Evolutionary conservation across 2,329 filamentous ascomycete genomes (phyloP).

Genomic region (Phoma sp.): DNA sequence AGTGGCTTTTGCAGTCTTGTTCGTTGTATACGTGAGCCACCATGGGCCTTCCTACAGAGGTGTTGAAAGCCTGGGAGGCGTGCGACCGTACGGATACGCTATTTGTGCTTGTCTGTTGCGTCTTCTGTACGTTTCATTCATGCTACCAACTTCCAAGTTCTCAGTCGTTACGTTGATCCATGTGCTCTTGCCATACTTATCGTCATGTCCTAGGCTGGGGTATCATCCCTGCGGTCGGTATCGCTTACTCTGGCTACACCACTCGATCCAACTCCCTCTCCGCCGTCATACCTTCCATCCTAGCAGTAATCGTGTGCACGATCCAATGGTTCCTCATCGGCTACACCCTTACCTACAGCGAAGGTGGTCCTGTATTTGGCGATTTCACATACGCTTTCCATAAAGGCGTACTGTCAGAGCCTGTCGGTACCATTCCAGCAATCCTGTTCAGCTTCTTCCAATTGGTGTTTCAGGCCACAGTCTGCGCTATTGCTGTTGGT

Average conservation of each 20-base stretch:
- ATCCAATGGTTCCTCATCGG: constrained; percentile 60
- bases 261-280: constrained; percentile 56
- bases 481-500: constrained; percentile 59
- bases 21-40: background rate
- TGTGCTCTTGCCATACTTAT: background rate
- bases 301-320: constrained; percentile 57
- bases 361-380: constrained; percentile 55
- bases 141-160: too few species aligned
- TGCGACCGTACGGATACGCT: constrained; percentile 61
- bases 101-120: constrained; percentile 59
- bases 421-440: constrained; percentile 58
- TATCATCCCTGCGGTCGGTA: constrained; percentile 59
- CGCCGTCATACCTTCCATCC: constrained; percentile 57
- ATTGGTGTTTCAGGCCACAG: constrained; percentile 58
- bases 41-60: constrained; percentile 37
- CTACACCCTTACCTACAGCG: constrained; percentile 58
- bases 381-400: constrained; percentile 56
- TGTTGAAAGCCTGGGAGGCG: constrained; percentile 55
- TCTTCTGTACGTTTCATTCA: constrained; percentile 48
- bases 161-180: background rate
- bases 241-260: constrained; percentile 59
- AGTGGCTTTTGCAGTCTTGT: background rate
- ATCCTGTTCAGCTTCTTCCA: constrained; percentile 61
- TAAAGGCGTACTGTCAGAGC: constrained; percentile 54
- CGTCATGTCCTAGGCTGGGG: constrained; percentile 49